phyloP scores from a whole-genome alignment of 805 yeast genomes.

The Starmerella potacharoeniae region DNA sequence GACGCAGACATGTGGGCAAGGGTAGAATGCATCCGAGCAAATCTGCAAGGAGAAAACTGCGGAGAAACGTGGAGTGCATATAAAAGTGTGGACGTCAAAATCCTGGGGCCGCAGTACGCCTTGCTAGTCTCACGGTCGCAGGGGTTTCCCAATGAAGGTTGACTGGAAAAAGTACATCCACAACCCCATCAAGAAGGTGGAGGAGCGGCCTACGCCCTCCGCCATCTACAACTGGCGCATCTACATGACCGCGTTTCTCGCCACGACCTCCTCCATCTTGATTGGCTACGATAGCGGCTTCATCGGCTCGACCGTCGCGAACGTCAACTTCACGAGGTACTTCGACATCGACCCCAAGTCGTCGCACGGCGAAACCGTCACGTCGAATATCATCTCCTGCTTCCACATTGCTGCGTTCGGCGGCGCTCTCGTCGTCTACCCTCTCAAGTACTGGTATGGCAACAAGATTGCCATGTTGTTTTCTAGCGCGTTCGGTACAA shows the following conservation, averaged over 20 bases:
- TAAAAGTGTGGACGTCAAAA: neutral
- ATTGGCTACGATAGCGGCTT: slow-evolving; percentile 13
- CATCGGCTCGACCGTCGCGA: slow-evolving; percentile 8
- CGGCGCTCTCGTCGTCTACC: slow-evolving; percentile 9
- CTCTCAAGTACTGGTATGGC: slow-evolving; percentile 7
- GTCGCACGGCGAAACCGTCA: slow-evolving; percentile 3
- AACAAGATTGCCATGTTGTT: slow-evolving; percentile 4
- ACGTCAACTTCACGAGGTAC: neutral
- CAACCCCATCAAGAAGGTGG: slow-evolving; percentile 8
- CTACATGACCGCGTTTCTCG: slow-evolving; percentile 8
- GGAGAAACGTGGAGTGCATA: slow-evolving; percentile 3
- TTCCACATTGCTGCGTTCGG: slow-evolving; percentile 13
- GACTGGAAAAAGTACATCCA: neutral
- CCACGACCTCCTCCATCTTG: slow-evolving; percentile 9
- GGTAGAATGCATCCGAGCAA: neutral
- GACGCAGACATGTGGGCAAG: neutral
- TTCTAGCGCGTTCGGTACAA: slow-evolving; percentile 2
- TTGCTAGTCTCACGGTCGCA: neutral
- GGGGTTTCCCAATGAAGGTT: neutral
- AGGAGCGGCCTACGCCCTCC: slow-evolving; percentile 12
- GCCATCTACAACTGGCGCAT: slow-evolving; percentile 14
- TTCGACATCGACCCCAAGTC: slow-evolving; percentile 4
- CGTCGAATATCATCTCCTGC: slow-evolving; percentile 9
- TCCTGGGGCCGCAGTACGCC: neutral
- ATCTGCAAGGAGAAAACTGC: neutral